Evolutionary conservation across 1,284 basidiomycete species (phyloP), one percentile per base, ranked within the genome.

Genomic region (Hypsizygus ulmarius): DNA sequence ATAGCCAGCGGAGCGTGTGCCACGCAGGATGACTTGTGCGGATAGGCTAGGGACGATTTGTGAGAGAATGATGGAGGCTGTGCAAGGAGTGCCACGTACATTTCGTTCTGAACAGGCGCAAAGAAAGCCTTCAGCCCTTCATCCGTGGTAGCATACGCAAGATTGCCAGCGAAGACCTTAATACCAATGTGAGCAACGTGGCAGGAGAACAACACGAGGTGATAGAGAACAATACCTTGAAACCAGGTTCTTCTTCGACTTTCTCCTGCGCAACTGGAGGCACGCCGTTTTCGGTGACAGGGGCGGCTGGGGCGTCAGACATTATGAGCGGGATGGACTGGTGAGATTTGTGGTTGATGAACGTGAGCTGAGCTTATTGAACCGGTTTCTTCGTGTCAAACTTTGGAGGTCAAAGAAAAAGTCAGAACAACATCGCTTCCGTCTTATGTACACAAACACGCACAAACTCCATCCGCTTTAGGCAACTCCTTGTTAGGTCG

Each of bases 91-190:
- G 67, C 68, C 62, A 81, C 83, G 59, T 80, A 93, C 87, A 90
- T 85, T 68, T 90, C 88, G 70, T 72, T 82, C 71, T 79, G 72
- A 63, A 90, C 82, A 66, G 86, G 83, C 71, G 78, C 84, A 77
- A 92, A 92, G 78, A 92, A 89, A 70, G 84, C 73, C 83, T 82
- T 86, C 72, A 92, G 85, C 82, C 87, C 88, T 73, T 91, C 87
- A 78, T 90, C 88, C 78, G 86, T 88, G 61, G 87, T 90, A 64
- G 82, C 77, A 69, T 90, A 92, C 74, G 87, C 82, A 77, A 92
- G 87, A 72, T 92, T 92, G 62, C 89, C 89, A 63, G 81, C 86
- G 70, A 90, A 92, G 73, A 91, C 85, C 90, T 92, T 61, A 16
- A 47, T 39, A 37, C 2, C 19, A 29, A 18, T 52, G 29, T 39